phyloP scores from a whole-genome alignment of 495 filamentous ascomycete genomes.

The Penicillium verhagenii region DNA sequence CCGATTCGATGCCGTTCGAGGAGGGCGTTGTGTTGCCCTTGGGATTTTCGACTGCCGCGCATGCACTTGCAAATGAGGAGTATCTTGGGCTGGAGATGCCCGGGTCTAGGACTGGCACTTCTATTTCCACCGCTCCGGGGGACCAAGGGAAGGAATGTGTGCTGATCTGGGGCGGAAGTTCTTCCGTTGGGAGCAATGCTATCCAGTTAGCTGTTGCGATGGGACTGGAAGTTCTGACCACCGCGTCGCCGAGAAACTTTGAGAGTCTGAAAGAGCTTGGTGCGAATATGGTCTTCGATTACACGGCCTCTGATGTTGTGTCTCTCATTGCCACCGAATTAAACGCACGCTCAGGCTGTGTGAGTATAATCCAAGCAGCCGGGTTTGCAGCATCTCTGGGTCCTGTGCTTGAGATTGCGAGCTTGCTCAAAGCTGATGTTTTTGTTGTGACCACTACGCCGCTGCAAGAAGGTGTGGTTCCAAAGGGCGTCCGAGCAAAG shows the following conservation, averaged over 20 bases:
- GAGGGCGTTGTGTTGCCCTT: slow-evolving; percentile 53
- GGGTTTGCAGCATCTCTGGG: neutral
- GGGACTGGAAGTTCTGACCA: slow-evolving; percentile 54
- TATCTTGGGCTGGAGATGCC: slow-evolving; percentile 42
- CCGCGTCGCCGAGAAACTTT: slow-evolving; percentile 50
- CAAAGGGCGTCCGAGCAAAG: slow-evolving; percentile 16
- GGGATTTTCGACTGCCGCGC: slow-evolving; percentile 52
- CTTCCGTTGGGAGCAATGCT: slow-evolving; percentile 54
- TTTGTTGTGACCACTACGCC: slow-evolving; percentile 5
- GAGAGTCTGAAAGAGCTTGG: slow-evolving; percentile 50
- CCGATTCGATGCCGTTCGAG: slow-evolving; percentile 43
- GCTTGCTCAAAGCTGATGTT: neutral
- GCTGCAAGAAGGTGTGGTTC: slow-evolving; percentile 2
- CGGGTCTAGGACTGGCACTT: neutral
- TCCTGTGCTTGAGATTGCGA: neutral
- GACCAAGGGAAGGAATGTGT: slow-evolving; percentile 32
- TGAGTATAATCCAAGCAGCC: slow-evolving; percentile 17
- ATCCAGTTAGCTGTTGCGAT: slow-evolving; percentile 58
- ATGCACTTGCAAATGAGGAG: slow-evolving; percentile 45
- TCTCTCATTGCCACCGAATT: slow-evolving; percentile 17
- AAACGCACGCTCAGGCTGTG: neutral
- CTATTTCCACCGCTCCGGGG: slow-evolving; percentile 13
- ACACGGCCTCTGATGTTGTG: slow-evolving; percentile 39
- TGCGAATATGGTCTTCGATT: slow-evolving; percentile 55
- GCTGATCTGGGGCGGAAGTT: slow-evolving; percentile 60